Evolutionary conservation across 306 rosid genomes (phyloP).

Genomic region (Prinsepia uniflora): DNA sequence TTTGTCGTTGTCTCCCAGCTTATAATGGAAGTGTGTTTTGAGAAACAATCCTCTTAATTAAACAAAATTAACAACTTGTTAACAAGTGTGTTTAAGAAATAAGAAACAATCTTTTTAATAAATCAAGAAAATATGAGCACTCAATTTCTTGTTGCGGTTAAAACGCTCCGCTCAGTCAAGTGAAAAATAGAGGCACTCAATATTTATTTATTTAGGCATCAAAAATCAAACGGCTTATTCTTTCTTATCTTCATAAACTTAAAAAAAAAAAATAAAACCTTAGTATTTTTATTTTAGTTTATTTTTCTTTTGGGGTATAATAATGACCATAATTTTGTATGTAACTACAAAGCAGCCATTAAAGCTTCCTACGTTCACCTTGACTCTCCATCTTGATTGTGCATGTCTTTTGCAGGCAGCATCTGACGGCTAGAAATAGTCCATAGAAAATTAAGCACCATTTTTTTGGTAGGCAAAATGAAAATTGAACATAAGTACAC

Average conservation of each 20-base stretch:
- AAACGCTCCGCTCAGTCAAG: neutral
- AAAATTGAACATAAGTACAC: too few species aligned
- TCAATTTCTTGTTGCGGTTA: neutral
- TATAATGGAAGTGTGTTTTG: neutral
- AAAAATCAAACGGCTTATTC: neutral
- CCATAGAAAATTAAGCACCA: too few species aligned
- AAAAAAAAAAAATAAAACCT: neutral
- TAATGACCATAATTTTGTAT: neutral
- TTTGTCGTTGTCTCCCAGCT: neutral
- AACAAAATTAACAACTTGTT: too few species aligned
- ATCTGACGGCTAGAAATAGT: too few species aligned
- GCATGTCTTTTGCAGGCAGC: too few species aligned
- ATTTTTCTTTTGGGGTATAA: neutral
- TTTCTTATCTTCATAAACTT: conserved; percentile 16
- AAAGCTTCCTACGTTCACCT: too few species aligned
- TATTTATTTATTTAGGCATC: neutral
- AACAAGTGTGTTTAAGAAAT: neutral
- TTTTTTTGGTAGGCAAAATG: too few species aligned
- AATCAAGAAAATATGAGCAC: conserved; percentile 3
- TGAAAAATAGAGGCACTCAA: neutral
- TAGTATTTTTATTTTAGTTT: neutral
- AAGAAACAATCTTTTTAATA: neutral
- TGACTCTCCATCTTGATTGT: too few species aligned
- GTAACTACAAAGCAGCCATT: neutral
- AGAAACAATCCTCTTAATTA: too few species aligned